Percentiles rank a stretch among this genome's conserved stretches.
Evolutionary conservation across 73 alveolate genomes (phyloP).

Genomic region (Paraurostyla sp.): DNA sequence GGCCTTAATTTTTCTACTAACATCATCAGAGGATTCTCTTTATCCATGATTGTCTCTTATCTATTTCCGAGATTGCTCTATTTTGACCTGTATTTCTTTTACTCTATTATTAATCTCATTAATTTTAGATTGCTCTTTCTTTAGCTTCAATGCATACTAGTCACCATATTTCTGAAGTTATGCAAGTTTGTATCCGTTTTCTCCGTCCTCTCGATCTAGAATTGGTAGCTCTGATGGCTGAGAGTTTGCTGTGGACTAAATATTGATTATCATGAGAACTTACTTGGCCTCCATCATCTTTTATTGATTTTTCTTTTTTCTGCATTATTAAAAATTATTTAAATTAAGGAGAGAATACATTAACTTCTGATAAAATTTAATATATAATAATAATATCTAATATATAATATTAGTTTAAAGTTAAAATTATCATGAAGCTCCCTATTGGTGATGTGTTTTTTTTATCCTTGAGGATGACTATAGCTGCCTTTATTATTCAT

Average conservation of each 20-base stretch:
- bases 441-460: conserved; percentile 34
- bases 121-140: conserved; percentile 53
- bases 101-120: conserved; percentile 53
- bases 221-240: too few relatives aligned
- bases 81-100: conserved; percentile 61
- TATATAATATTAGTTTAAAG: background rate
- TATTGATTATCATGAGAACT: background rate
- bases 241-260: too few relatives aligned
- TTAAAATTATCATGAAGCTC: background rate
- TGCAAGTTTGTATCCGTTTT: conserved; percentile 29
- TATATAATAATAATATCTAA: background rate
- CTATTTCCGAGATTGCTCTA: conserved; percentile 58
- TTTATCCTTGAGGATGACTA: conserved; percentile 35
- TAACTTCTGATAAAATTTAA: background rate
- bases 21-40: conserved; percentile 77
- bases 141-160: conserved; percentile 63
- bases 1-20: conserved; percentile 76
- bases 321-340: background rate
- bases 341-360: background rate
- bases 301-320: background rate
- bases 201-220: background rate
- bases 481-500: background rate
- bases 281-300: background rate
- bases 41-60: conserved; percentile 36
- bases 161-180: conserved; percentile 69